Evolutionary conservation across 805 yeast species (phyloP), one percentile per base, ranked within the genome.

Genomic region (Metschnikowia baotianmanensis): DNA sequence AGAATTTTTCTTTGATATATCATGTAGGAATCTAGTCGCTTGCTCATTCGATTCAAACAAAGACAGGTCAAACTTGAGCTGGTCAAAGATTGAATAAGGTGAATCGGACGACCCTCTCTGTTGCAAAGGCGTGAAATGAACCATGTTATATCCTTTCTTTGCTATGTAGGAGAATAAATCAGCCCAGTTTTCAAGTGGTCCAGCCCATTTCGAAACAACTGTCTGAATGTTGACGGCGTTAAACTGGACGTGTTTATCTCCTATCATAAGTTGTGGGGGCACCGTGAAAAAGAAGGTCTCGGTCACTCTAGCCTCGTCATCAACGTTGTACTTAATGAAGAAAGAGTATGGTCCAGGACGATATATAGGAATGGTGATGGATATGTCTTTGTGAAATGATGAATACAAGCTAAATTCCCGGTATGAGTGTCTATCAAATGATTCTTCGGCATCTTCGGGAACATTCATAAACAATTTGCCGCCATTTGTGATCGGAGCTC

Each of bases 81-180:
- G 98, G 59, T 91, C 96, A 53, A 67, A 82, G 39, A 91, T 87
- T 3, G 96, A 86, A 58, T 90, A 91, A 0, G 99, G 99, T 6
- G 97, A 90, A 60, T 90, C 77, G 1, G 96, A 86, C 46, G 74
- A 83, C 24, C 99, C 99, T 41, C 98, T 74, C 48, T 81, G 67
- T 63, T 91, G 96, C 51, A 91, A 70, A 0, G 99, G 99, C 5
- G 97, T 90, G 61, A 91, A 91, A 67, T 91, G 99, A 31, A 93
- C 71, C 96, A 91, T 87, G 62, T 93, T 93, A 68, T 91, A 91
- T 16, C 93, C 90, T 62, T 93, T 93, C 7, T 64, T 58, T 12
- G 82, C 64, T 32, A 91, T 75, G 33, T 76, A 75, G 1, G 61
- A 58, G 43, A 91, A 85, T 42, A 85, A 67, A 1, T 63, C 58